Percentiles rank a stretch among this genome's conserved stretches.
phyloP scores from a whole-genome alignment of 2,329 filamentous ascomycete species.

The Pyrenophora tritici-repentis region DNA sequence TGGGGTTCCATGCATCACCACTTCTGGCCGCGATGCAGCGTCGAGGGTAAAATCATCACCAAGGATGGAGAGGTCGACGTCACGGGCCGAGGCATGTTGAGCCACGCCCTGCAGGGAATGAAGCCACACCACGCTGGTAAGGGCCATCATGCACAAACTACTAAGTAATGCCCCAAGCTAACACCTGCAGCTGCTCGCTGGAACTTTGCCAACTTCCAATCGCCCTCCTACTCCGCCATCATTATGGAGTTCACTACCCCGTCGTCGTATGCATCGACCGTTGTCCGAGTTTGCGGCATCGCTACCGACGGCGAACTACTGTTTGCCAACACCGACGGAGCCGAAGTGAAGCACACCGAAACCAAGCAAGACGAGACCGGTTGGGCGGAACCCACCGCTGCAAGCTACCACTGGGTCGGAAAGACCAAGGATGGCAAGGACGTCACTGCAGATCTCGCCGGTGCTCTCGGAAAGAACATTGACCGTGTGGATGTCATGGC shows the following conservation, averaged over 20 bases:
- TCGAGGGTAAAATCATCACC: conserved; percentile 83
- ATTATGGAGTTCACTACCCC: conserved; percentile 98
- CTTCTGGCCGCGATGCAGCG: conserved; percentile 88
- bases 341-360: conserved; percentile 69
- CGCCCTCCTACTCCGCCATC: conserved; percentile 81
- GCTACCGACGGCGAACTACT: conserved; percentile 81
- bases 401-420: conserved; percentile 79
- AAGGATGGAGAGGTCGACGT: conserved; percentile 81
- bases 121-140: conserved; percentile 93
- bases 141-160: conserved; percentile 21
- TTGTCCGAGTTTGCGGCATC: conserved; percentile 82
- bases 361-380: conserved; percentile 77
- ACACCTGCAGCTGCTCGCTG: conserved; percentile 69
- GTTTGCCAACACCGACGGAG: conserved; percentile 67
- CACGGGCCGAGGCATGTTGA: conserved; percentile 77
- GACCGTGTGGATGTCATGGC: conserved; percentile 96
- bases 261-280: conserved; percentile 84
- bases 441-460: conserved; percentile 71
- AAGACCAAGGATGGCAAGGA: conserved; percentile 75
- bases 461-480: conserved; percentile 67
- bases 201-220: conserved; percentile 94
- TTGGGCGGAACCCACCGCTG: conserved; percentile 83
- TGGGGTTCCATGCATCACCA: conserved; percentile 92
- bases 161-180: conserved; percentile 7
- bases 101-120: conserved; percentile 93